Base-by-base conservation (phyloP, 768 basidiomycete species). In the Mycena metata region DNA sequence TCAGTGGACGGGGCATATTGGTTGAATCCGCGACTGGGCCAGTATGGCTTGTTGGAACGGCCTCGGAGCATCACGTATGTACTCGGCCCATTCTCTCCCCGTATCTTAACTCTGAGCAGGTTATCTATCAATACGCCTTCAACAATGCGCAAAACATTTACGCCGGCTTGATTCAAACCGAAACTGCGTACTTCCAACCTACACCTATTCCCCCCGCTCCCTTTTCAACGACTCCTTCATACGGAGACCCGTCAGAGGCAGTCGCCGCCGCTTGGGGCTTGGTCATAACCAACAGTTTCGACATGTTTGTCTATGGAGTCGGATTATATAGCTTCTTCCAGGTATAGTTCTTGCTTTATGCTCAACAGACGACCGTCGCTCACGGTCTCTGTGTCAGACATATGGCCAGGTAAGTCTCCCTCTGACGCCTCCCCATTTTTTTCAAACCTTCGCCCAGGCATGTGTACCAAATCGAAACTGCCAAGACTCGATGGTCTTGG, bases 301-400 rank as follows among this genome's bases (percentile, higher is more conserved):
- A 80, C 70, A 83, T 87, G 49, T 75, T 83, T 5, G 67, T 88
- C 66, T 88, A 84, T 71, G 86, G 84, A 81, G 84, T 81, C 9
- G 86, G 86, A 1, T 76, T 85, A 56, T 88, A 88, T 76, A 84
- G 80, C 73, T 87, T 88, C 78, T 88, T 83, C 84, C 77, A 86
- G 79, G 82, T 83, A 71, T 36, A 12, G 36, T 36, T 36, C 36
- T 36, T 36, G 36, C 36, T 6, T 36, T 36, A 12, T 6, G 36
- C 36, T 36, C 7, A 36, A 36, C 36, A 36, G 36, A 36, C 36
- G 36, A 12, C 12, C 36, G 36, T 36, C 7, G 36, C 36, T 36
- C 7, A 36, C 36, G n/a, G 16, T 23, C 23, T 10, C 10, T 8
- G 0, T 54, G 13, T 54, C 23, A 30, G 55, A 57, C 64, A 13